Conservation (phyloP, 192 early-diverging fungal species). For the Podila epicladia region DNA sequence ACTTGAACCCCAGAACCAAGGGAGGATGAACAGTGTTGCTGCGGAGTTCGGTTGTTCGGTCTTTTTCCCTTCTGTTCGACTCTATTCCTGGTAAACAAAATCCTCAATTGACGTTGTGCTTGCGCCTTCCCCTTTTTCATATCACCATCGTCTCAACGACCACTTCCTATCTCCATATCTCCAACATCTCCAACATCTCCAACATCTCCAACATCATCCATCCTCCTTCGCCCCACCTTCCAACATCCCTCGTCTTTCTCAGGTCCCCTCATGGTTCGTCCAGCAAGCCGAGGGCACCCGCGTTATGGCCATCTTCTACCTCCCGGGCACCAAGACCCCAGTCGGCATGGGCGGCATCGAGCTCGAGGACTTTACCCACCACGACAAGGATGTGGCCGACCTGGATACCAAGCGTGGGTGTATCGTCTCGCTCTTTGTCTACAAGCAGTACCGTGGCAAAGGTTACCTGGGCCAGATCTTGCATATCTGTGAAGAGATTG, state of each 20-base stretch:
- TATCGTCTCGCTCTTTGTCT: slow-evolving; percentile 38
- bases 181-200: too few species aligned
- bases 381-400: slow-evolving; percentile 43
- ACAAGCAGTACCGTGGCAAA: slow-evolving; percentile 35
- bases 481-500: slow-evolving; percentile 24
- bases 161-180: too few species aligned
- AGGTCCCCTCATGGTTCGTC: slow-evolving; percentile 44
- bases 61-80: too few species aligned
- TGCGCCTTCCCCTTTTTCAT: too few species aligned
- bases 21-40: not conserved
- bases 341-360: slow-evolving; percentile 44
- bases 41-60: not conserved
- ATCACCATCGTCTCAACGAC: too few species aligned
- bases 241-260: not conserved
- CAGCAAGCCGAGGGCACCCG: slow-evolving; percentile 37
- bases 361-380: slow-evolving; percentile 23
- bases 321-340: slow-evolving; percentile 25
- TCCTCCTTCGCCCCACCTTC: not conserved
- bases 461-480: slow-evolving; percentile 32
- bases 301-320: slow-evolving; percentile 38
- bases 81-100: too few species aligned
- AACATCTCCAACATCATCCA: too few species aligned
- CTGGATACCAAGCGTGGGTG: slow-evolving; percentile 27
- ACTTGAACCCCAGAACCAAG: not conserved
- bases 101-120: too few species aligned